Evolutionary conservation across 345 rosid genomes (phyloP).

Genomic region (Lepidium aucheri): DNA sequence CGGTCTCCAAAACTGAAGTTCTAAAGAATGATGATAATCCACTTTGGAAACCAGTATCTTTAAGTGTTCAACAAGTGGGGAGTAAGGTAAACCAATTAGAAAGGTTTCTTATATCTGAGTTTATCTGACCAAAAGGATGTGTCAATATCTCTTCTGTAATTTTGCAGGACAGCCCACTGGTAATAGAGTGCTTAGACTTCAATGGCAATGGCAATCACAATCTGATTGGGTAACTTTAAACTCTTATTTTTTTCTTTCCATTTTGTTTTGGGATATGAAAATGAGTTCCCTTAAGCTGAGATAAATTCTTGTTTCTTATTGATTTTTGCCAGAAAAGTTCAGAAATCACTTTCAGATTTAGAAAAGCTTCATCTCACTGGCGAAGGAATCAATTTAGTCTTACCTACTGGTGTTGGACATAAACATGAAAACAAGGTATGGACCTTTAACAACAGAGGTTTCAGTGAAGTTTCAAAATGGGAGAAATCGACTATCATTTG

Average conservation of each 20-base stretch:
- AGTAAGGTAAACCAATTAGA: conserved; percentile 53
- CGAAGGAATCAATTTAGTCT: conserved; percentile 44
- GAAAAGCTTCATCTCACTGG: conserved; percentile 52
- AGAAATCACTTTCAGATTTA: conserved; percentile 68
- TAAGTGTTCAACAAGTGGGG: conserved; percentile 82
- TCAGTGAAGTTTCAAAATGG: background rate
- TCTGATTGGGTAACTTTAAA: conserved; percentile 20
- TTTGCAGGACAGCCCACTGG: conserved; percentile 27
- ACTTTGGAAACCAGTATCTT: conserved; percentile 64
- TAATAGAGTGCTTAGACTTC: conserved; percentile 30
- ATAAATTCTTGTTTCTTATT: conserved; percentile 19
- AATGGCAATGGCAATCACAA: conserved; percentile 25
- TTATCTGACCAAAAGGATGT: background rate
- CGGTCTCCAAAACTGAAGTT: conserved; percentile 88
- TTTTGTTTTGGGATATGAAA: background rate
- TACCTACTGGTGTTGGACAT: conserved; percentile 55
- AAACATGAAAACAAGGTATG: conserved; percentile 53
- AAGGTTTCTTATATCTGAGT: background rate
- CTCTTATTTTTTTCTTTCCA: background rate
- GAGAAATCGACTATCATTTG: background rate
- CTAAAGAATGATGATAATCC: conserved; percentile 66
- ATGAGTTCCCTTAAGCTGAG: background rate
- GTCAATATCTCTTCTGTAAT: background rate
- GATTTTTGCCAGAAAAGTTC: conserved; percentile 50
- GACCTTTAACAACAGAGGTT: background rate